phyloP scores from a whole-genome alignment of 352 stramenopile genomes.

The Phytophthora cryptogea region DNA sequence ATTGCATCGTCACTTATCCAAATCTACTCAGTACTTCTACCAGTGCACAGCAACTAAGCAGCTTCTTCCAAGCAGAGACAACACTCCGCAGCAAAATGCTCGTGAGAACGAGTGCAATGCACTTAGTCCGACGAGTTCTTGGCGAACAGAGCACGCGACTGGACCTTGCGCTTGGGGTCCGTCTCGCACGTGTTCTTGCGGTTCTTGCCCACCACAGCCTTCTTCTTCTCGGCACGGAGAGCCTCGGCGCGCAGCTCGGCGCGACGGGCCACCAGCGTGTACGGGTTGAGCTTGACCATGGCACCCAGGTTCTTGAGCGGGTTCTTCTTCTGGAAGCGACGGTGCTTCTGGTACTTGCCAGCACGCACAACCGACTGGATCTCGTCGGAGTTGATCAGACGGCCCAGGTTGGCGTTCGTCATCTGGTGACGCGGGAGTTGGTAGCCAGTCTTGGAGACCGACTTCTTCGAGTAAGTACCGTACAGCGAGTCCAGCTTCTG shows the following conservation, averaged over 20 bases:
- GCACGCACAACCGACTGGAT: slow-evolving; percentile 97
- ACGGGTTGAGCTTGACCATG: slow-evolving; percentile 97
- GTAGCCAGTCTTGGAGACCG: slow-evolving; percentile 92
- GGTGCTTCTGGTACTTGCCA: slow-evolving; percentile 91
- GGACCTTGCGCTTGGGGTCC: slow-evolving; percentile 72
- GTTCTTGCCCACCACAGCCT: slow-evolving; percentile 77
- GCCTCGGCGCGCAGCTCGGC: slow-evolving; percentile 89
- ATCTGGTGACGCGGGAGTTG: slow-evolving; percentile 94
- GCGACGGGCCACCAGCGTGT: slow-evolving; percentile 92
- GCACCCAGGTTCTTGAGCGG: slow-evolving; percentile 95
- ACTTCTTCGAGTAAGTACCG: slow-evolving; percentile 93
- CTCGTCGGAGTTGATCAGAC: slow-evolving; percentile 99
- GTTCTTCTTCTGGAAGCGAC: slow-evolving; percentile 97
- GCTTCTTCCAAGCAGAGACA: slow-evolving; percentile 8
- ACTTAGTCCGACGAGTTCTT: slow-evolving; percentile 86
- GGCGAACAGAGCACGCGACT: slow-evolving; percentile 76
- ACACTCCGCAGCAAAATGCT: slow-evolving; percentile 12
- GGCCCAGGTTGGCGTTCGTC: slow-evolving; percentile 98
- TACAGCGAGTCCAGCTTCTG: slow-evolving; percentile 97
- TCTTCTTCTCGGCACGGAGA: slow-evolving; percentile 91
- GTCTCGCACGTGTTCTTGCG: slow-evolving; percentile 85
- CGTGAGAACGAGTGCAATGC: not conserved
- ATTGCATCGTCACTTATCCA: slow-evolving; percentile 4
- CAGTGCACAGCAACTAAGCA: slow-evolving; percentile 14
- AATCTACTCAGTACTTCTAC: slow-evolving; percentile 11